Percentiles rank a stretch among this genome's conserved stretches.
phyloP scores from a whole-genome alignment of 768 basidiomycete species.

The Antrodiella citrinella region DNA sequence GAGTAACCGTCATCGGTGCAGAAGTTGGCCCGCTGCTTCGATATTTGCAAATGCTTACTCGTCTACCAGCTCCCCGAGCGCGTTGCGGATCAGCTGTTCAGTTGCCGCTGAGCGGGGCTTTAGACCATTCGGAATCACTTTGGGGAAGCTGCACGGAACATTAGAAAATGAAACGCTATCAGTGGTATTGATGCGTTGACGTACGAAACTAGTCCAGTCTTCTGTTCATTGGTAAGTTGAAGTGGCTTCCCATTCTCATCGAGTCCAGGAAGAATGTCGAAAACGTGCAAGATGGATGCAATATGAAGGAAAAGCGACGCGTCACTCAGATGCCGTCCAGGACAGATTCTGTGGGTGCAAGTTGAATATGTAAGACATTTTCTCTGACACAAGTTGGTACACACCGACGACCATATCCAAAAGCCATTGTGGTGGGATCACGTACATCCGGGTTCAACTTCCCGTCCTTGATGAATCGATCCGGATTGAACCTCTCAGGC shows the following conservation, averaged over 20 bases:
- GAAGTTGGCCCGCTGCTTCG: too few species aligned
- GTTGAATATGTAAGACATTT: too few species aligned
- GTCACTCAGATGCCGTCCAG: neutral
- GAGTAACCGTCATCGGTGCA: too few species aligned
- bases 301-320: neutral
- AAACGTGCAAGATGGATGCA: neutral
- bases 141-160: neutral
- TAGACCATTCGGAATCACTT: neutral
- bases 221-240: neutral
- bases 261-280: neutral
- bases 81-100: neutral
- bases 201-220: neutral
- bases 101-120: neutral
- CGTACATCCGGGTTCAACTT: conserved; percentile 3
- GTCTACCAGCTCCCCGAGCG: neutral
- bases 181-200: neutral
- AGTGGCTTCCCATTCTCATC: neutral
- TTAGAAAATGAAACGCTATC: neutral
- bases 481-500: conserved; percentile 13
- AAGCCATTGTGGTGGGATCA: conserved; percentile 5
- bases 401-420: conserved; percentile 12
- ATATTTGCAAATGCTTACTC: neutral
- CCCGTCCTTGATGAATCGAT: conserved; percentile 12
- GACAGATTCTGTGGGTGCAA: neutral
- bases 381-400: too few species aligned